A percentile compares a stretch with the other conserved stretches of the same genome.
These are phyloP conservation scores for Lotmaria passim DNA, from an alignment of 208 protist species.

Conservation along the genomic window DNA sequence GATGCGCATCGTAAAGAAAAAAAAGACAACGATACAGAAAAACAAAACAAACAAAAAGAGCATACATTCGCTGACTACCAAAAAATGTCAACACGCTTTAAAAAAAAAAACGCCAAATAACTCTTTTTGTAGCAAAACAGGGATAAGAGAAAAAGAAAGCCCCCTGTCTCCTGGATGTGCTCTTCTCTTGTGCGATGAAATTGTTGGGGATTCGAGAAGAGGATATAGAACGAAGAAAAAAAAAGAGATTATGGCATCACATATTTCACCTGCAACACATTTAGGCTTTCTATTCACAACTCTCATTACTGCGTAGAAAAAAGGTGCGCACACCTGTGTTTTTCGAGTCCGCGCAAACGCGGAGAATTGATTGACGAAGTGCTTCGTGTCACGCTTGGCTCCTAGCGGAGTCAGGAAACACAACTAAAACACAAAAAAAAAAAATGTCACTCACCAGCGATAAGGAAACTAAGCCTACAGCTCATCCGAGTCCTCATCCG, in stretches of 20 bases:
- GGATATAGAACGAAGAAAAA: no score
- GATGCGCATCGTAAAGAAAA: slow-evolving; percentile 7
- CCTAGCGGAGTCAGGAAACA: neutral
- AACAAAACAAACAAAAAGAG: neutral
- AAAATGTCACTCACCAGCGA: slow-evolving; percentile 1
- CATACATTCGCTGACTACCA: neutral
- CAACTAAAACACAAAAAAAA: slow-evolving; percentile 14
- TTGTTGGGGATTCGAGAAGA: no score
- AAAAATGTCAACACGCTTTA: no score
- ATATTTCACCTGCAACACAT: no score
- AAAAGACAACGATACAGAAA: neutral
- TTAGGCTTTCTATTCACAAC: no score
- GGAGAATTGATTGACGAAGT: neutral
- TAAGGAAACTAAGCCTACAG: slow-evolving; percentile 9
- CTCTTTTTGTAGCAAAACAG: neutral
- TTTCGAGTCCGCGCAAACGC: neutral
- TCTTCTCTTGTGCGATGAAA: no score
- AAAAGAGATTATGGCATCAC: no score
- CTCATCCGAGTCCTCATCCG: slow-evolving; percentile 25
- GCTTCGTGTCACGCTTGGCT: neutral
- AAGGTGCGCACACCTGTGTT: neutral
- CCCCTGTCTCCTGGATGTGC: neutral
- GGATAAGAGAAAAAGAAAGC: no score
- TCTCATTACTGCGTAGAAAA: no score
- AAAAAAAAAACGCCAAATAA: slow-evolving; percentile 5